Evolutionary conservation across 1,139 yeast species (phyloP).

Genomic region (Saccharomycopsis hybrid): DNA sequence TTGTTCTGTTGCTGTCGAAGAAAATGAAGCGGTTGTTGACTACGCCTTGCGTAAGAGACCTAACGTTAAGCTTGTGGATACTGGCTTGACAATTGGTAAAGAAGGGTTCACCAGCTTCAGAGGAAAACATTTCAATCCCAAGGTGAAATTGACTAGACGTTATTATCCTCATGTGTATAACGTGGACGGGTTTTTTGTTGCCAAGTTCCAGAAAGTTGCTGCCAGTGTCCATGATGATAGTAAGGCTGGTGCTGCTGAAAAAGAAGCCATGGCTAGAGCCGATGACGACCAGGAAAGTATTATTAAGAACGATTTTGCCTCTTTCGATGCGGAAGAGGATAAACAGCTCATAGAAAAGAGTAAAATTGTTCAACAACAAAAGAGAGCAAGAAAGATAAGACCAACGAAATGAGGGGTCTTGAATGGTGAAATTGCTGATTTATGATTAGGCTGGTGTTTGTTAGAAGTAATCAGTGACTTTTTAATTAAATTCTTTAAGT

Average conservation of each 20-base stretch:
- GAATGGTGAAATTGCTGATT: too few relatives aligned
- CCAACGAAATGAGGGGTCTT: conserved; percentile 13
- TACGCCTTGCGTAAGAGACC: conserved; percentile 96
- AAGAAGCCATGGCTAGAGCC: conserved; percentile 71
- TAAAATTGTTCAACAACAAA: conserved; percentile 64
- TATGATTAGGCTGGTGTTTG: too few relatives aligned
- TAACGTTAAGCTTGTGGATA: conserved; percentile 87
- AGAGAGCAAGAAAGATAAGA: conserved; percentile 60
- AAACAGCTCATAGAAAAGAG: conserved; percentile 67
- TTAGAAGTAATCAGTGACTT: too few relatives aligned
- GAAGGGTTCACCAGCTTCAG: conserved; percentile 92
- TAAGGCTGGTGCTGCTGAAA: conserved; percentile 85
- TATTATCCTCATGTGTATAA: conserved; percentile 98
- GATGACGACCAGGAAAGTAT: conserved; percentile 75
- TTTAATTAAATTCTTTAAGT: too few relatives aligned
- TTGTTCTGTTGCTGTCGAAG: conserved; percentile 97
- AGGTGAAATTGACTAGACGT: conserved; percentile 77
- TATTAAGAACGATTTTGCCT: conserved; percentile 80
- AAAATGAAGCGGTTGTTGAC: conserved; percentile 97
- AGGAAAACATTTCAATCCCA: conserved; percentile 84
- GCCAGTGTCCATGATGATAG: conserved; percentile 78
- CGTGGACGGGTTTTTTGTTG: conserved; percentile 97
- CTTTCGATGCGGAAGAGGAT: conserved; percentile 74
- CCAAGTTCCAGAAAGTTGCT: conserved; percentile 89
- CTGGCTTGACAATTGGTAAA: conserved; percentile 92